Conservation (phyloP, 495 filamentous ascomycete species). For the Amniculicola lignicola region DNA sequence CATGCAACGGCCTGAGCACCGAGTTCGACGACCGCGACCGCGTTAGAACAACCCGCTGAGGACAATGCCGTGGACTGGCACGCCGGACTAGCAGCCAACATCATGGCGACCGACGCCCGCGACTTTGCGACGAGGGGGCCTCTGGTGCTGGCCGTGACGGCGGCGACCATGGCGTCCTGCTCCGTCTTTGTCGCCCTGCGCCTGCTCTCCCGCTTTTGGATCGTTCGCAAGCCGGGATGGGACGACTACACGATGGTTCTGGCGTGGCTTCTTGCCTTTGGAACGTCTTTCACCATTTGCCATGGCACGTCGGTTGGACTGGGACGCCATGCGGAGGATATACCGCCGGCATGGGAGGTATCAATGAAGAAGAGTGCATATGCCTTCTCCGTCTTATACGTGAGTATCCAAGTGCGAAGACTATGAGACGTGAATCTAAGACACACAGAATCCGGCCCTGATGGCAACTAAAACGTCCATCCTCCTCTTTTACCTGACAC, state of each 20-base stretch:
- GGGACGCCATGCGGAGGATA: slow-evolving; percentile 68
- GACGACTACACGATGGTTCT: slow-evolving; percentile 84
- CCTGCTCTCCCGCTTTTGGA: slow-evolving; percentile 65
- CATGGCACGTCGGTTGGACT: slow-evolving; percentile 68
- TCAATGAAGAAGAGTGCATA: slow-evolving; percentile 68
- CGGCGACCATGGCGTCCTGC: slow-evolving; percentile 62
- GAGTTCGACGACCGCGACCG: slow-evolving; percentile 18
- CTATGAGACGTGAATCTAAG: slow-evolving; percentile 7
- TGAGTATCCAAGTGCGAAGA: slow-evolving; percentile 43
- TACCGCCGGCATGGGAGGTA: slow-evolving; percentile 48
- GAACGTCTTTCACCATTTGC: slow-evolving; percentile 72
- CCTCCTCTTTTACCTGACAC: slow-evolving; percentile 77
- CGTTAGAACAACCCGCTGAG: slow-evolving; percentile 1
- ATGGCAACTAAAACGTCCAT: slow-evolving; percentile 91
- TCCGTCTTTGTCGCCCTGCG: slow-evolving; percentile 70
- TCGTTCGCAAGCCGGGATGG: slow-evolving; percentile 64
- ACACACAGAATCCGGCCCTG: slow-evolving; percentile 74
- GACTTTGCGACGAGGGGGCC: slow-evolving; percentile 49
- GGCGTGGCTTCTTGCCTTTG: slow-evolving; percentile 79
- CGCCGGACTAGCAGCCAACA: background rate
- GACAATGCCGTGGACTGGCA: background rate
- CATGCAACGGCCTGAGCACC: slow-evolving; percentile 2
- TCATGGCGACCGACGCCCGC: slow-evolving; percentile 17
- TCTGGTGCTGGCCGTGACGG: slow-evolving; percentile 70
- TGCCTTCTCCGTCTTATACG: slow-evolving; percentile 79